Base-by-base conservation (phyloP, 495 filamentous ascomycete species). In the Trichoderma parareesei region DNA sequence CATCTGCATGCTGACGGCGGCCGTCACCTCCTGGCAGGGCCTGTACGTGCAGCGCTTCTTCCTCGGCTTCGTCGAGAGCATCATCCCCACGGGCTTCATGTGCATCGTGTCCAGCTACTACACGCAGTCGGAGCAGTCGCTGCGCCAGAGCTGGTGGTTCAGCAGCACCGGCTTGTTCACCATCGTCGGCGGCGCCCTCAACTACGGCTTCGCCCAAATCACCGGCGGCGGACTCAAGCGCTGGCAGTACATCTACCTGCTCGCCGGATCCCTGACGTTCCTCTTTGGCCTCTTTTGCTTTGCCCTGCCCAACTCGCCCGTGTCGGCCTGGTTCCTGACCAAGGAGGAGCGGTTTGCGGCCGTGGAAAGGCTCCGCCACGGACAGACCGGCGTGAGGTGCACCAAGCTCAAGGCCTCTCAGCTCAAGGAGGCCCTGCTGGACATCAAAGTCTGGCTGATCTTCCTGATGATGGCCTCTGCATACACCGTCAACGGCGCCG, bases 401-500 rank as follows among this genome's bases (percentile, higher is more conserved):
- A 81, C 79, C 41, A 81, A 82, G 57, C 84, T 89, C 60, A 88
- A 88, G 69, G 73, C 70, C 11, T 77, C 77, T 55, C 87, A 90
- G 70, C 75, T 87, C 8, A 65, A 67, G 3, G 87, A 89, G 65
- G 83, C 85, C 0, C 61, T 77, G 10, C 67, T 75, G 33, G 87
- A 90, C 67, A 75, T 82, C 55, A 90, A 89, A 69, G 73, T 86
- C 6, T 87, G 85, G 72, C 78, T 88, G 13, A 81, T 89, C 60
- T 84, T 84, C 38, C 66, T 83, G 18, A 78, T 88, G 67, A 88
- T 85, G 65, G 76, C 84, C 0, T 81, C 84, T 7, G 79, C 78
- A 65, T 90, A 90, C 68, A 89, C 86, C 1, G 84, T 91, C 65
- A 90, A 91, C 67, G 88, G 88, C 20, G 88, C 87, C 4, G 85